Base-by-base conservation (phyloP, 148 eudicot genomes). In the Oxyria digyna region DNA sequence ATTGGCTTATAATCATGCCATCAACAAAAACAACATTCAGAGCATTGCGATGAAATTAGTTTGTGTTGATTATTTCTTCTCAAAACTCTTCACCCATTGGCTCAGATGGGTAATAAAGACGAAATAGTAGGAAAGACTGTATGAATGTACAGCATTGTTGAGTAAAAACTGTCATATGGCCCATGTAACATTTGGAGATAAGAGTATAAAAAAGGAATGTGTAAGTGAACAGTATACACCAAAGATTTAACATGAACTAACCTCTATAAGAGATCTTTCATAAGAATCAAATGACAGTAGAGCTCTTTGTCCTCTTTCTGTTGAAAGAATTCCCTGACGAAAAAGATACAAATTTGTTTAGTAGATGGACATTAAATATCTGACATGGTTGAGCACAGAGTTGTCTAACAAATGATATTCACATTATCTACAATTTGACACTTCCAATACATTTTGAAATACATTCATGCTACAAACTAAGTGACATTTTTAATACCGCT, bases 251-350 rank as follows among this genome's bases (percentile, higher is more conserved):
- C 69, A 20, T 45, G 68, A 49, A 76, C 74, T 72, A 50, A 91
- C 97, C 96, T 87, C 89, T 70, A 95, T 78, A 72, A 95, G 85
- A 67, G 97, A 91, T 74, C 89, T 82, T 74, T 91, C 93, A 50
- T 80, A 83, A 26, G 89, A 81, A 81, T 91, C 93, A 80, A 88
- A 82, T 67, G 89, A 81, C 68, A 57, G 63, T 52, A 95, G 73
- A 69, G 89, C 82, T 70, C 81, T 82, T 64, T 82, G 89, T 55
- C 99, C 99, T 72, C 80, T 88, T 74, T 91, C 96, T 46, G 99
- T 95, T 4, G 96, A 87, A 42, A 95, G 89, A 78, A 95, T 81
- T 52, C 99, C 99, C 97, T 94, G 86, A 21, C 41, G 42, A 67
- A 67, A 67, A 52, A 43, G 50, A 68, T 41, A 27, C 14, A 57